Percentiles rank a stretch among this genome's conserved stretches.
phyloP scores from a whole-genome alignment of 192 early-diverging fungal genomes.

The Polychytrium aggregatum region DNA sequence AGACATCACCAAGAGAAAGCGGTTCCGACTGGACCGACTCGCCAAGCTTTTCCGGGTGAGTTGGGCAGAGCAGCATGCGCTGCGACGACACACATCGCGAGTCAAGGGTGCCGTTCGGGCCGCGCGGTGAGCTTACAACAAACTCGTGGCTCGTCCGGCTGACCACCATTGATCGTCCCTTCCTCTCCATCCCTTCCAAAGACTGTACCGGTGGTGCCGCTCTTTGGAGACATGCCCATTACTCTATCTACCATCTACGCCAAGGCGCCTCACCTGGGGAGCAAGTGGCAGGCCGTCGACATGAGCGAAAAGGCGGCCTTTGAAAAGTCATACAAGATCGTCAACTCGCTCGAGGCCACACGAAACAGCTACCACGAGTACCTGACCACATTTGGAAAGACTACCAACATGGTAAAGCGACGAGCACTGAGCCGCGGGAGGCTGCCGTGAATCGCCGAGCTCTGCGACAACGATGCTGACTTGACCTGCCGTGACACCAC shows the following conservation, averaged over 20 bases:
- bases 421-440: no score
- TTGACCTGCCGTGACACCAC: no score
- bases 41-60: constrained; percentile 35
- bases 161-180: no score
- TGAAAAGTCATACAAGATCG: constrained; percentile 9
- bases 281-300: constrained; percentile 19
- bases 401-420: constrained; percentile 8
- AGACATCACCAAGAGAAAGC: constrained; percentile 32
- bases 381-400: constrained; percentile 4
- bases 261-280: constrained; percentile 30
- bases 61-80: no score
- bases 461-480: no score
- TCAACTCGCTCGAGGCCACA: constrained; percentile 3
- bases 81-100: no score
- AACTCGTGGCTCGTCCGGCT: no score
- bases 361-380: constrained; percentile 15
- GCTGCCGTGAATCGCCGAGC: no score
- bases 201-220: constrained; percentile 29
- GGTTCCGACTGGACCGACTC: constrained; percentile 33
- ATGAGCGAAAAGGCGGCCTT: constrained; percentile 4
- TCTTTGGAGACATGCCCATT: constrained; percentile 33
- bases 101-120: no score
- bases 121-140: no score
- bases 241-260: constrained; percentile 22
- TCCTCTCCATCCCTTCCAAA: no score